Conservation (phyloP, 208 protist species). For the Leishmania tropica region DNA sequence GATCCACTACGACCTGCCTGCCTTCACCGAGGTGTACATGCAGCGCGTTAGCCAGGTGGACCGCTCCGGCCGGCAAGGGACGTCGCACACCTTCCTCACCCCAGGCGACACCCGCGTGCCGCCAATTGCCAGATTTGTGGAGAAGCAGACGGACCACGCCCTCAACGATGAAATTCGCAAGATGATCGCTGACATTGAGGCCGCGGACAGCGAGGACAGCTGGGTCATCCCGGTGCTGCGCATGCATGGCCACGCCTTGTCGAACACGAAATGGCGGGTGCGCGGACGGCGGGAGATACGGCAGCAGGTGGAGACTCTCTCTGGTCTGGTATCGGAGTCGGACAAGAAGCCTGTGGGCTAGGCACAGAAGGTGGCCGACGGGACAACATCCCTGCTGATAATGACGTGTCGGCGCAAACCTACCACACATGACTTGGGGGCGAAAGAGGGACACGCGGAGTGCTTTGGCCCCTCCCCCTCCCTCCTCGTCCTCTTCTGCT, state of each 20-base stretch:
- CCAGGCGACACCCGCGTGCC: conserved; percentile 63
- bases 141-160: conserved; percentile 40
- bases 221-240: conserved; percentile 39
- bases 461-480: not conserved
- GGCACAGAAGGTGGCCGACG: not conserved
- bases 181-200: conserved; percentile 29
- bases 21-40: conserved; percentile 96
- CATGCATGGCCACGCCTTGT: conserved; percentile 18
- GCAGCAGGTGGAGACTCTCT: conserved; percentile 31
- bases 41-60: conserved; percentile 98
- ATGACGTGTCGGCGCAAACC: not conserved
- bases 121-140: conserved; percentile 59
- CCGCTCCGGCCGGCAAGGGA: conserved; percentile 92
- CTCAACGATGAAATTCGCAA: conserved; percentile 35
- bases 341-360: conserved; percentile 19
- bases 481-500: not conserved
- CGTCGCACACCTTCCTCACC: conserved; percentile 94
- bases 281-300: conserved; percentile 36
- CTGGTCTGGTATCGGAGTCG: conserved; percentile 5
- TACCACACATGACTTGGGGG: not conserved
- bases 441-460: not conserved
- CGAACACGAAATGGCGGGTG: conserved; percentile 41
- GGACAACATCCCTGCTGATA: not conserved
- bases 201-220: conserved; percentile 35
- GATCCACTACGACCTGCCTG: conserved; percentile 97